These are phyloP conservation scores for Aspergillus conjunctus DNA, from an alignment of 495 filamentous ascomycete genomes.

Conservation along the genomic window DNA sequence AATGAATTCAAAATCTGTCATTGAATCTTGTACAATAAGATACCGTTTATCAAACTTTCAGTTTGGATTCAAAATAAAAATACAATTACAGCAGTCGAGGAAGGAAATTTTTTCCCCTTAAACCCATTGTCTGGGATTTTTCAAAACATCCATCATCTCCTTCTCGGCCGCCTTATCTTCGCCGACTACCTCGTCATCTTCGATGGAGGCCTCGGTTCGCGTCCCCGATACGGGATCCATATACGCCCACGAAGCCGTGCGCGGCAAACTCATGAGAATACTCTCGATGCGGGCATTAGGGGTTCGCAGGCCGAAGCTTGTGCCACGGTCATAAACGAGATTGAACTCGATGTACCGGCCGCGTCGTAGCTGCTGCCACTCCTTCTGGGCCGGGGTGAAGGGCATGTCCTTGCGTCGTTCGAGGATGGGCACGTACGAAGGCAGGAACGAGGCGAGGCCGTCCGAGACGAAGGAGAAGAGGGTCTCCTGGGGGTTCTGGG, in stretches of 20 bases:
- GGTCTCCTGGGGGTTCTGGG: conserved; percentile 83
- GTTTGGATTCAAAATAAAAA: background rate
- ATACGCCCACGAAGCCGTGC: conserved; percentile 93
- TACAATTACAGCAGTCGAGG: background rate
- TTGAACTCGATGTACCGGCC: conserved; percentile 99
- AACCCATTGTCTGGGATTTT: conserved; percentile 88
- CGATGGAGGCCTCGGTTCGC: conserved; percentile 37
- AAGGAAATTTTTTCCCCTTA: conserved; percentile 35
- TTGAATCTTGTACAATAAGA: no score
- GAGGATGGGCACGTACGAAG: conserved; percentile 89
- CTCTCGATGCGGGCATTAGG: conserved; percentile 91
- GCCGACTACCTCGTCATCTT: conserved; percentile 41
- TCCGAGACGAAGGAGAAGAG: conserved; percentile 90
- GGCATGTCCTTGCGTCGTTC: conserved; percentile 86
- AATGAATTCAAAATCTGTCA: no score
- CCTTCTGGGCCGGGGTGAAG: conserved; percentile 80
- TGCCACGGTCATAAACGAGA: conserved; percentile 94
- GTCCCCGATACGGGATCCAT: conserved; percentile 71
- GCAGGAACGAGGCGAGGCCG: conserved; percentile 82
- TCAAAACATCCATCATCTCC: conserved; percentile 79
- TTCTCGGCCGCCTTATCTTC: conserved; percentile 56
- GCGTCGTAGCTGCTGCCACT: conserved; percentile 93
- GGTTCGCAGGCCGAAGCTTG: conserved; percentile 90
- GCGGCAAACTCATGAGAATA: conserved; percentile 94
- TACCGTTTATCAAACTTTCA: no score